Base-by-base conservation (phyloP, 306 rosid species). In the Begonia peltatifolia region DNA sequence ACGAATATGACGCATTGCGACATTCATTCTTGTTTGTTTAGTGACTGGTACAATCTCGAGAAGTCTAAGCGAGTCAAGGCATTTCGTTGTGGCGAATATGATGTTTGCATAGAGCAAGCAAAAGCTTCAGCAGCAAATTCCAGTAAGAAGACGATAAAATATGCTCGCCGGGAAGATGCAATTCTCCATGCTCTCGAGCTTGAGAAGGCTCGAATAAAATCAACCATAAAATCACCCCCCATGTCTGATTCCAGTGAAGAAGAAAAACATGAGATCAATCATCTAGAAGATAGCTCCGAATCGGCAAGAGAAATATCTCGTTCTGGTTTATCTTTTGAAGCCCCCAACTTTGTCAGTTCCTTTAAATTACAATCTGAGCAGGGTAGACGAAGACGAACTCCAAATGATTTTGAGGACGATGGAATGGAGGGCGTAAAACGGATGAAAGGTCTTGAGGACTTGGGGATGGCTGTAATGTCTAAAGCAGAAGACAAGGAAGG, bases 11-110 rank as follows among this genome's bases (percentile, higher is more conserved):
- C 38, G 38, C 38, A 30, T 30, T 30, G 38, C 2, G 38, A 30
- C 3, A 30, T 30, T 30, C 38, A 7, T 30, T 30, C 38, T 30
- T 44, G 57, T 46, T 69, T 9, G 43, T 52, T 8, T 36, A 92
- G 99, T 83, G 99, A 92, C 68, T 92, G 99, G 96, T 92, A 86
- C 75, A 92, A 92, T 74, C 88, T 92, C 69, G 95, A 83, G 62
- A 92, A 78, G 59, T 92, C 99, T 2, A 86, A 92, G 79, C 79
- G 96, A 61, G 84, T 92, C 54, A 92, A 92, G 64, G 79, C 99
- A 49, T 92, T 92, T 75, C 92, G 96, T 50, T 92, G 99, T 53
- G 94, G 96, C 56, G 96, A 92, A 68, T 86, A 86, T 66, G 86
- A 83, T 55, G 93, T 74, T 46, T 83, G 87, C 71, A 92, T 92